Evolutionary conservation across 352 stramenopile genomes (phyloP).

Genomic region (Detonula confervacea): DNA sequence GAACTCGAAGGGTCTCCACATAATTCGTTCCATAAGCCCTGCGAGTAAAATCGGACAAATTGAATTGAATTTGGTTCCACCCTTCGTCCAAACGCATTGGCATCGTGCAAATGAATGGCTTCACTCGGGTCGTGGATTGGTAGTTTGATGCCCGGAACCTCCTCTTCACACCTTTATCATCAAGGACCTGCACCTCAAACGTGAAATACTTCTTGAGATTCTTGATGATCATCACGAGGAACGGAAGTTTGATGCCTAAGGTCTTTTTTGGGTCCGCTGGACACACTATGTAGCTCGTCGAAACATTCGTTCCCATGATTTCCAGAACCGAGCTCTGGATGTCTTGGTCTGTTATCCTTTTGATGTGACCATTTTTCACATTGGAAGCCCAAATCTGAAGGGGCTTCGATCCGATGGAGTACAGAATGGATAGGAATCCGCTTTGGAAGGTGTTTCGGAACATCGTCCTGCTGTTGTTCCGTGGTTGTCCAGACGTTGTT

Average conservation of each 20-base stretch:
- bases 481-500: background rate
- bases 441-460: conserved; percentile 98
- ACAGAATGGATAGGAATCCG: conserved; percentile 97
- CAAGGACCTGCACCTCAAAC: conserved; percentile 97
- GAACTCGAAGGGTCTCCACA: conserved; percentile 95
- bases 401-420: conserved; percentile 97
- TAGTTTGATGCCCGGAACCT: conserved; percentile 97
- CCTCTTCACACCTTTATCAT: conserved; percentile 97
- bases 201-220: conserved; percentile 99
- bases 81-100: conserved; percentile 97
- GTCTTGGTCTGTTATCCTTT: conserved; percentile 97
- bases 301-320: conserved; percentile 98
- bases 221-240: conserved; percentile 99
- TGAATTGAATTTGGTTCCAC: conserved; percentile 99
- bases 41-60: conserved; percentile 95
- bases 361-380: conserved; percentile 97
- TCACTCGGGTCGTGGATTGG: conserved; percentile 95
- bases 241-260: conserved; percentile 96
- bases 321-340: conserved; percentile 98
- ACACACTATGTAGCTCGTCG: conserved; percentile 97
- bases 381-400: conserved; percentile 98
- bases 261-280: conserved; percentile 93
- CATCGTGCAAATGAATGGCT: conserved; percentile 99
- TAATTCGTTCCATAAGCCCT: conserved; percentile 98
- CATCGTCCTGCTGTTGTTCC: conserved; percentile 84